Base-by-base conservation (phyloP, 2,329 filamentous ascomycete species). In the Aureobasidium zeae region DNA sequence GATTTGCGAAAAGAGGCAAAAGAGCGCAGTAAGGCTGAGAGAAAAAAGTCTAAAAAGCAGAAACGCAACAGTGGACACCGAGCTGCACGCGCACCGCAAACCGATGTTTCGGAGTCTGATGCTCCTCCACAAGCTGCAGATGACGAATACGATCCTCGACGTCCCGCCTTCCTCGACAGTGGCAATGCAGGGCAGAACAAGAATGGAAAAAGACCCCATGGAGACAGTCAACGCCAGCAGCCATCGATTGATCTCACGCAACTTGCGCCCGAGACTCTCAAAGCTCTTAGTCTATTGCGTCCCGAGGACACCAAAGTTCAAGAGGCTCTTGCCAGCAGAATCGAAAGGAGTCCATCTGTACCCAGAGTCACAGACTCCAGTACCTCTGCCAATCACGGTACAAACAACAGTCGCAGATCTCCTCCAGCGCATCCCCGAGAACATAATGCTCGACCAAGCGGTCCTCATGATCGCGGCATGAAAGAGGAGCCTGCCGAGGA, bases 61-160 rank as follows among this genome's bases (percentile, higher is more conserved):
- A 63, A 62, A 42, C 56, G 54, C 13, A 47, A 50, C 46, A 57
- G 48, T 38, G 42, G 15, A 41, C 52, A 48, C 22, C 41, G 20
- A 12, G 17, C 17, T 12, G 32, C 19, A 13, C 11, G 16, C 19
- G 12, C 25, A 15, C 15, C 11, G 5, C 33, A 31, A 17, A 33
- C 17, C 13, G 31, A 36, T 13, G 30, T 25, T 12, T 30, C 36
- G 10, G 44, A 31, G 30, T 62, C 57, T 13, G 58, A 59, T 25
- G 29, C 38, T 10, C 52, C 60, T 25, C 59, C 61, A 22, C 60
- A 62, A 45, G 54, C 60, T 8, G 58, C 53, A 2, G 65, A 70
- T 43, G 65, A 71, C 52, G 70, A 72, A 49, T 72, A 72, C 54
- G 66, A 70, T 53, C 65, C 66, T 22, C 63, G 63, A 44, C 60